Evolutionary conservation across 2,329 filamentous ascomycete genomes (phyloP), one percentile per base, ranked within the genome.

Genomic region (Westerdykella aurantiaca): DNA sequence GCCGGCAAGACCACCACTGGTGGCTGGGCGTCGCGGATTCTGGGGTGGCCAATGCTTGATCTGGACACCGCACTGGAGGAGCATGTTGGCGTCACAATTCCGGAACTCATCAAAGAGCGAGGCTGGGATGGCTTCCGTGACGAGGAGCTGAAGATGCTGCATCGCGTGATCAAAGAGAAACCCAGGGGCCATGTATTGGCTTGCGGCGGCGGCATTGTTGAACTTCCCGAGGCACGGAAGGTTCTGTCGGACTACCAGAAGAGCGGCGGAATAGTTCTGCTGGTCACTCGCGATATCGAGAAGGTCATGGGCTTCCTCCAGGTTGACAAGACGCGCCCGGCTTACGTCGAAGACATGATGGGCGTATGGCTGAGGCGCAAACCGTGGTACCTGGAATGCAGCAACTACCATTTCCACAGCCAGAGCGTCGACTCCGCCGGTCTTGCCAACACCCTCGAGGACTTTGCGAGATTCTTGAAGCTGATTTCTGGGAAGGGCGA

Each of bases 1-100:
- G 93, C 90, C 34, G 93, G 93, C 21, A 98, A 98, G 72, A 96
- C 93, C 0, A 98, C 93, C 0, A 85, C 87, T 31, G 93, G 93
- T 42, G 79, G 80, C 12, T 95, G 90, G 88, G 84, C 93, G 59
- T 83, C 86, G 0, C 79, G 79, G 48, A 78, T 85, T 22, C 73
- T 97, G 1, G 80, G 82, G 39, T 82, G 88, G 61, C 82, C 85
- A 6, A 83, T 95, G 48, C 72, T 94, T 42, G 93, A 98, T 62
- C 77, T 98, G 22, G 93, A 98, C 63, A 81, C 82, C 2, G 88
- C 95, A 61, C 77, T 98, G 13, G 93, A 98, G 68, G 75, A 74
- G 33, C 79, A 80, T 17, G 76, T 82, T 44, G 82, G 82, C 13
- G 83, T 82, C 70, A 81, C 83, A 0, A 96, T 98, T 42, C 88